phyloP scores from a whole-genome alignment of 495 filamentous ascomycete genomes.

The Penicillium lagena region DNA sequence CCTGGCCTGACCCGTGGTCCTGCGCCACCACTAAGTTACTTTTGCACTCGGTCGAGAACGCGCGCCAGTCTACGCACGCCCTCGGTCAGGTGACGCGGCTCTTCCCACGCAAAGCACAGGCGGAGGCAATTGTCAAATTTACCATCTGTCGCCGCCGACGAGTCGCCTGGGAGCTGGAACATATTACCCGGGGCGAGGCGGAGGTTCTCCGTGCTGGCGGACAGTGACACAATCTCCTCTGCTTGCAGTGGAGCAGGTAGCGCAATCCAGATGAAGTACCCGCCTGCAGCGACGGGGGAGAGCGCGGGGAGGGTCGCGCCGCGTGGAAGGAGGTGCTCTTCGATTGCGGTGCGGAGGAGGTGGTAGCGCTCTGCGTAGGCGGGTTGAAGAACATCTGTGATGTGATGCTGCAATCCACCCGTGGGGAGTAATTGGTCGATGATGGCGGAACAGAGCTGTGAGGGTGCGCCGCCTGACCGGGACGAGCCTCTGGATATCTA shows the following conservation, averaged over 20 bases:
- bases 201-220: slow-evolving; percentile 45
- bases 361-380: slow-evolving; percentile 52
- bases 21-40: neutral
- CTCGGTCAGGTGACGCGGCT: slow-evolving; percentile 58
- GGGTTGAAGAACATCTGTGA: slow-evolving; percentile 43
- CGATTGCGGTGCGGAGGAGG: slow-evolving; percentile 46
- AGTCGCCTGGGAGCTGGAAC: slow-evolving; percentile 61
- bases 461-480: slow-evolving; percentile 70
- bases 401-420: slow-evolving; percentile 42
- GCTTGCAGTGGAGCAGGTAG: slow-evolving; percentile 49
- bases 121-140: slow-evolving; percentile 52
- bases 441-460: slow-evolving; percentile 62
- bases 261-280: slow-evolving; percentile 76
- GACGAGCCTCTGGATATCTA: slow-evolving; percentile 48
- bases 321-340: slow-evolving; percentile 48
- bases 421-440: slow-evolving; percentile 51
- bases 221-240: slow-evolving; percentile 46
- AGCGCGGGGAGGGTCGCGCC: slow-evolving; percentile 46
- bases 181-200: slow-evolving; percentile 55
- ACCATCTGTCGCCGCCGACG: slow-evolving; percentile 17
- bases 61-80: slow-evolving; percentile 56
- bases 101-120: slow-evolving; percentile 72
- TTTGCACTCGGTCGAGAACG: slow-evolving; percentile 14
- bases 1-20: neutral
- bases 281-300: slow-evolving; percentile 42